Percentiles rank a stretch among this genome's conserved stretches.
phyloP scores from a whole-genome alignment of 2,329 filamentous ascomycete genomes.

The Graphilbum fragrans region DNA sequence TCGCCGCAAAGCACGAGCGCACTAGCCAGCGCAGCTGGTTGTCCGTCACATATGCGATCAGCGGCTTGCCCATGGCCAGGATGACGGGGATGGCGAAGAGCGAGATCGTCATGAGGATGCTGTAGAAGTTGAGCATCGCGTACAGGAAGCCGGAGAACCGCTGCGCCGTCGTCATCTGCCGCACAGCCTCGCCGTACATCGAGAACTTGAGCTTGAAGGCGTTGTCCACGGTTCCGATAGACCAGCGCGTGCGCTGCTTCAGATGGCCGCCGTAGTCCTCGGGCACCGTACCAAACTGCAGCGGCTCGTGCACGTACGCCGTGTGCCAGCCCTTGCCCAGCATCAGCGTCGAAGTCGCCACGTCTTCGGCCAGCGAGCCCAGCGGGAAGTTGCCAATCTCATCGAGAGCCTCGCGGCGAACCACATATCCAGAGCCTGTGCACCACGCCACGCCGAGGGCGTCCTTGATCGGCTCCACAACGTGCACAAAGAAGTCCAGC shows the following conservation, averaged over 20 bases:
- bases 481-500: slow-evolving; percentile 44
- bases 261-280: slow-evolving; percentile 41
- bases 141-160: slow-evolving; percentile 47
- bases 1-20: slow-evolving; percentile 38
- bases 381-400: slow-evolving; percentile 49
- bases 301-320: slow-evolving; percentile 42
- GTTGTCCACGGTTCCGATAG: slow-evolving; percentile 42
- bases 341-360: slow-evolving; percentile 43
- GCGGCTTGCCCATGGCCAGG: slow-evolving; percentile 39
- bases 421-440: slow-evolving; percentile 49
- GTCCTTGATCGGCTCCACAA: slow-evolving; percentile 35
- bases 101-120: slow-evolving; percentile 25
- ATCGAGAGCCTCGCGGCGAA: slow-evolving; percentile 43
- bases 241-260: slow-evolving; percentile 43
- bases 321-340: slow-evolving; percentile 50
- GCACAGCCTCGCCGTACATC: slow-evolving; percentile 37
- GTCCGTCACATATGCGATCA: slow-evolving; percentile 41
- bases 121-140: slow-evolving; percentile 41
- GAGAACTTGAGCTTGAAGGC: slow-evolving; percentile 47
- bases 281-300: slow-evolving; percentile 47
- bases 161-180: slow-evolving; percentile 39
- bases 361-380: slow-evolving; percentile 48
- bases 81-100: slow-evolving; percentile 47
- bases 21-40: slow-evolving; percentile 46
- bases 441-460: slow-evolving; percentile 43